Evolutionary conservation across 257 asterid genomes (phyloP), one percentile per base, ranked within the genome.

Genomic region (Cinchona pubescens): DNA sequence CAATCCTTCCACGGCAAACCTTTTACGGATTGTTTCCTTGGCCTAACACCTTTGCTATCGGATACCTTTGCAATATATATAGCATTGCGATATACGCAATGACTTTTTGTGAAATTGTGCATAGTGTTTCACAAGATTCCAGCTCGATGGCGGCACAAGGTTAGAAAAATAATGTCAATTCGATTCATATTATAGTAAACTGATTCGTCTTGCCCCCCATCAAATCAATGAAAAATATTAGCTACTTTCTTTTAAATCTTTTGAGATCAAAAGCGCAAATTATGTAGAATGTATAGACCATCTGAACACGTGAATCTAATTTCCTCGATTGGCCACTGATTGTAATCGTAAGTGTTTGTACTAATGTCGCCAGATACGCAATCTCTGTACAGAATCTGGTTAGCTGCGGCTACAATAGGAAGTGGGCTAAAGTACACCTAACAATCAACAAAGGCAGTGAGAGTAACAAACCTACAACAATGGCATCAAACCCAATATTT

Each of bases 311-410:
- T 35, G 23, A 3, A 35, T 61, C 70, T 45, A 43, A 45, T 48
- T 61, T 42, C 16, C 4, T 16, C 3, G 48, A 60, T 49, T 43
- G 43, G 71, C 23, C 18, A 23, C 16, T 19, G 62, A 45, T 43
- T 53, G 45, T 56, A 58, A 46, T 48, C 19, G 23, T 67, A 42
- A 75, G 55, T 27, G 30, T 16, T 40, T 61, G 77, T 78, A 55
- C 82, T 69, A 68, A 43, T 42, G n/a, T 34, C 53, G 48, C 72
- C 79, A 77, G 82, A 76, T 55, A 69, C 29, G 83, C 77, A 72
- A 75, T 76, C 79, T 77, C 84, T 83, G 81, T 85, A 89, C 89
- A 85, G 70, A 76, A 76, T 77, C 86, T 73, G 83, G 90, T 83
- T 82, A 85, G 81, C 75, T 75, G 40, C 64, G 15, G 66, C 63